phyloP scores from a whole-genome alignment of 768 basidiomycete species.

The Grammothele lineata region DNA sequence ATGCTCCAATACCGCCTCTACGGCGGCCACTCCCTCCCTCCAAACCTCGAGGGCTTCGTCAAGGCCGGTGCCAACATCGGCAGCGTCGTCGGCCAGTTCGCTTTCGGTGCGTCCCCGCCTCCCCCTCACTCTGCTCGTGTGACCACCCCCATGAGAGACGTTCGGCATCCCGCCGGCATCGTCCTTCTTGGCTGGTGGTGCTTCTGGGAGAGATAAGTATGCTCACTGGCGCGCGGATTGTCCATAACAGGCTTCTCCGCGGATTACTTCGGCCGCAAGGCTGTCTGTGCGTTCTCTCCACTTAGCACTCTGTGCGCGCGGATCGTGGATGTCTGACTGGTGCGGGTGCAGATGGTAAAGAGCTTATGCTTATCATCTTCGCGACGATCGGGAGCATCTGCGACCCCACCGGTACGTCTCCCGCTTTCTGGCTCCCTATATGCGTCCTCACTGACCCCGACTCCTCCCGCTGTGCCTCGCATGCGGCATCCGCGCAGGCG shows the following conservation, averaged over 20 bases:
- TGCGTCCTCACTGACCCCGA: neutral
- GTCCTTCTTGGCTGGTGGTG: too few species aligned
- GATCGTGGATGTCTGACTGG: too few species aligned
- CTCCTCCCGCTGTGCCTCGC: too few species aligned
- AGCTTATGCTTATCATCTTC: slow-evolving; percentile 76
- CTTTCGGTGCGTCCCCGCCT: slow-evolving; percentile 53
- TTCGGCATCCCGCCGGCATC: neutral
- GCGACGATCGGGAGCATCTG: slow-evolving; percentile 70
- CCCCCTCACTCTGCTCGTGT: slow-evolving; percentile 2
- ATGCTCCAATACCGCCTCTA: slow-evolving; percentile 68
- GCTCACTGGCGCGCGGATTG: neutral
- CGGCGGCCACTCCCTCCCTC: slow-evolving; percentile 44
- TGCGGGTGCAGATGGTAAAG: slow-evolving; percentile 56
- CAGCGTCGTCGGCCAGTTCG: slow-evolving; percentile 65
- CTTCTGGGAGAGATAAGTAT: too few species aligned
- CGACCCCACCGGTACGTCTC: slow-evolving; percentile 49
- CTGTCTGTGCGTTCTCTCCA: slow-evolving; percentile 44
- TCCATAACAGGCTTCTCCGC: slow-evolving; percentile 57
- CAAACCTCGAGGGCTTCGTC: slow-evolving; percentile 54
- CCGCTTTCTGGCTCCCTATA: neutral
- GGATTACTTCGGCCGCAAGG: slow-evolving; percentile 65
- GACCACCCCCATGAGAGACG: neutral
- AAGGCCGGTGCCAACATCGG: slow-evolving; percentile 72
- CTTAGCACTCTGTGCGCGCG: too few species aligned
- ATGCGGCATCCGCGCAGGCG: too few species aligned